Evolutionary conservation across 495 filamentous ascomycete species (phyloP), one percentile per base, ranked within the genome.

Genomic region (Aspergillus sclerotiicarbonarius): DNA sequence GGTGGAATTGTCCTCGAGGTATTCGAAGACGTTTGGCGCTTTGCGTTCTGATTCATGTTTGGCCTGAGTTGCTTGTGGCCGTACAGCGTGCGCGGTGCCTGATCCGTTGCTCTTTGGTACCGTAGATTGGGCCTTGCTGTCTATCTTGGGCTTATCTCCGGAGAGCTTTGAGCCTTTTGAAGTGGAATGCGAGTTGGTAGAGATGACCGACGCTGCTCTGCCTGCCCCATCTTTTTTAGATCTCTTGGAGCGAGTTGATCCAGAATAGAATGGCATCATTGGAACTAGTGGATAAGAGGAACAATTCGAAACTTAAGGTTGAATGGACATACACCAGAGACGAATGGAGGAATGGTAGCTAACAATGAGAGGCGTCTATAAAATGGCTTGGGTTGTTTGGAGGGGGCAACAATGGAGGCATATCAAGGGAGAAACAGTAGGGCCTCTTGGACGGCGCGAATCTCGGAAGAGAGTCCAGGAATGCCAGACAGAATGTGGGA

Each of bases 1-100:
- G 5, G 66, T 65, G 21, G 66, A 66, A 32, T 66, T 62, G 15
- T 67, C 52, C 8, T 77, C 71, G 0, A 79, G 66, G 30, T 71
- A 79, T 46, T 79, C 68, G 59, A 79, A 79, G 8, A 79, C 76
- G 59, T 77, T 71, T 6, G 71, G 72, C 15, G 61, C 53, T 20
- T 64, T 69, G 20, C 63, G 66, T 13, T 64, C 51, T 6, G 66
- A 45, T 39, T 61, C 67, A 10, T 52, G 18, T 49, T 66, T 69
- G 21, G 50, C 51, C 54, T 56, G 57, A 35, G 64, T 12, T 6
- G 56, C 18, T 41, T 57, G 58, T 8, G 57, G 43, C 58, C 66
- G 54, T 51, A 43, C 49, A 45, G 25, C 45, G 21, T 61, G 53
- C 30, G 37, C 33, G 50, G 58, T 43, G 47, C 63, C 63, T 47